These are phyloP conservation scores for Apiotrichum laibachii DNA, from an alignment of 1,284 basidiomycete species.

Conservation along the genomic window DNA sequence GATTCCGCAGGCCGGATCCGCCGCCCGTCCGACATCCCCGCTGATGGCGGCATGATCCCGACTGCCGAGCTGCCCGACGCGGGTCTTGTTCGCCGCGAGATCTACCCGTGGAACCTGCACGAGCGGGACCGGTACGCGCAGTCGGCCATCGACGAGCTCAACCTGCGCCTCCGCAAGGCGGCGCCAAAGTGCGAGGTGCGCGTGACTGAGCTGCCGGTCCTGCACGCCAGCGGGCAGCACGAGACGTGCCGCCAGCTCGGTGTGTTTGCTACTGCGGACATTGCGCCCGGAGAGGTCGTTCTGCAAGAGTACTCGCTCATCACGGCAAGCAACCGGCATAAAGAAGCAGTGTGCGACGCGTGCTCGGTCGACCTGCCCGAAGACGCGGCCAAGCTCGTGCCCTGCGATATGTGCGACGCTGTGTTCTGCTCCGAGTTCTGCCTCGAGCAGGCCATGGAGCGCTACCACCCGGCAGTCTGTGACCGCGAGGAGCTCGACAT, in stretches of 20 bases:
- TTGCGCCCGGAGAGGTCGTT: slow-evolving; percentile 18
- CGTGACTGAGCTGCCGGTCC: slow-evolving; percentile 8
- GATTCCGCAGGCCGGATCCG: slow-evolving; percentile 7
- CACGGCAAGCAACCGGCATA: slow-evolving; percentile 17
- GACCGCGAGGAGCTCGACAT: slow-evolving; percentile 12
- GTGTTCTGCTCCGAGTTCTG: slow-evolving; percentile 18
- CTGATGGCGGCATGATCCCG: slow-evolving; percentile 3
- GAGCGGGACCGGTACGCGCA: slow-evolving; percentile 16
- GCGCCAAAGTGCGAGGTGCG: slow-evolving; percentile 20
- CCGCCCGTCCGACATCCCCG: neutral
- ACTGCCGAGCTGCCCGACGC: slow-evolving; percentile 9
- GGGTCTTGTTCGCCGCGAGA: slow-evolving; percentile 11
- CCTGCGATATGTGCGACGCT: slow-evolving; percentile 17
- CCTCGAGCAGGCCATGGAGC: slow-evolving; percentile 10
- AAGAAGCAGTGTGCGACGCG: slow-evolving; percentile 21
- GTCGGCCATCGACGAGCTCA: slow-evolving; percentile 14
- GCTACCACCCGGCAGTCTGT: slow-evolving; percentile 22
- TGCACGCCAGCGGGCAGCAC: slow-evolving; percentile 6
- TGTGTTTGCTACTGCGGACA: slow-evolving; percentile 20
- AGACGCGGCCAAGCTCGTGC: slow-evolving; percentile 3
- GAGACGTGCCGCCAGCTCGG: slow-evolving; percentile 17
- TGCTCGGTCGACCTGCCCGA: slow-evolving; percentile 13
- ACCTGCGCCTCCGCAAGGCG: neutral
- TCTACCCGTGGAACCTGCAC: slow-evolving; percentile 20
- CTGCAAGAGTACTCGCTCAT: slow-evolving; percentile 18